Evolutionary conservation across 176 grass and related monocot species (phyloP).

Genomic region (Eleusine coracana): DNA sequence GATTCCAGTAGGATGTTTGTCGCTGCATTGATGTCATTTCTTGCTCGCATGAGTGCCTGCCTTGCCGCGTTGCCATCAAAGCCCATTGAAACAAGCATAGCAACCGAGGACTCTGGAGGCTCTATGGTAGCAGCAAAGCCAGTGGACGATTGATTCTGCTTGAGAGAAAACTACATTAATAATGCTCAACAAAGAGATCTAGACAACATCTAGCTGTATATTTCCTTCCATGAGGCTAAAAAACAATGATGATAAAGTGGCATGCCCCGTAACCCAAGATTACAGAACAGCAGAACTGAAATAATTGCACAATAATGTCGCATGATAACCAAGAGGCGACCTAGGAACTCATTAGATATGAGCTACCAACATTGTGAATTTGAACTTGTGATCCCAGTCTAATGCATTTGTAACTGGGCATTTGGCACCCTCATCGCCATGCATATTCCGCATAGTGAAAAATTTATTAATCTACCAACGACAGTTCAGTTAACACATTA

Average conservation of each 20-base stretch:
- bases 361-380: slow-evolving; percentile 9
- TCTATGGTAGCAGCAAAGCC: slow-evolving; percentile 56
- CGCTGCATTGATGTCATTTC: slow-evolving; percentile 86
- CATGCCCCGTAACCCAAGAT: neutral
- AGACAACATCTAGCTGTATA: slow-evolving; percentile 27
- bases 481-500: neutral
- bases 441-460: neutral
- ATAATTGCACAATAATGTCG: slow-evolving; percentile 14
- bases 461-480: neutral
- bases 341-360: slow-evolving; percentile 20
- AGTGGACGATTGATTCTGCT: slow-evolving; percentile 49
- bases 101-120: slow-evolving; percentile 80
- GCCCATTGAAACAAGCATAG: slow-evolving; percentile 88
- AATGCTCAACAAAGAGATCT: neutral
- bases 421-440: neutral
- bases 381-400: neutral
- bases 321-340: slow-evolving; percentile 11
- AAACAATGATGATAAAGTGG: slow-evolving; percentile 10
- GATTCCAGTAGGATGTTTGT: slow-evolving; percentile 97
- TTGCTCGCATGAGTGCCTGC: slow-evolving; percentile 72
- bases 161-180: slow-evolving; percentile 26
- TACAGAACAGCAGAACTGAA: neutral
- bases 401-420: neutral
- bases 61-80: slow-evolving; percentile 83
- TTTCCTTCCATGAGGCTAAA: slow-evolving; percentile 15